These are phyloP conservation scores for Arxiozyma slooffiae DNA, from an alignment of 1,139 yeast species.

Conservation along the genomic window DNA sequence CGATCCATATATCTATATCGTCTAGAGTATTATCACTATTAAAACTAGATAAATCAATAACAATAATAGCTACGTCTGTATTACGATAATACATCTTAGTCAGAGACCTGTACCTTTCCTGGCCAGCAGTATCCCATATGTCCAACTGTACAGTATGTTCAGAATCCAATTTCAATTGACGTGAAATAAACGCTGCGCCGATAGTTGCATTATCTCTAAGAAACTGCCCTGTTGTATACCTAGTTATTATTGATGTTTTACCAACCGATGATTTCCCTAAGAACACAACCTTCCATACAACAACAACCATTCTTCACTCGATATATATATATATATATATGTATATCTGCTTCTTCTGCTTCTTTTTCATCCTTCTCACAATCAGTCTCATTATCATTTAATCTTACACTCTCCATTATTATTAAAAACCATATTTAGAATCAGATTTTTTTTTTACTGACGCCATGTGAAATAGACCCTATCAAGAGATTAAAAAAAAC, in stretches of 20 bases:
- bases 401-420: neutral
- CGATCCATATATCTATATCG: constrained; percentile 90
- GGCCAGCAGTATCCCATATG: constrained; percentile 87
- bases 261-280: constrained; percentile 96
- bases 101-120: constrained; percentile 66
- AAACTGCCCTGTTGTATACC: constrained; percentile 86
- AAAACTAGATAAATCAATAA: constrained; percentile 53
- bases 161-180: constrained; percentile 55
- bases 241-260: constrained; percentile 75
- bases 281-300: constrained; percentile 44
- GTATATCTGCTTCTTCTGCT: too few relatives aligned
- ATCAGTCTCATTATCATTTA: neutral
- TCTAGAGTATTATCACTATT: constrained; percentile 47
- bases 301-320: neutral
- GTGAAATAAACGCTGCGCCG: constrained; percentile 94
- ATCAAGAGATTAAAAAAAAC: too few relatives aligned
- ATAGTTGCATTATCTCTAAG: constrained; percentile 91
- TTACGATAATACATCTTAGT: constrained; percentile 85
- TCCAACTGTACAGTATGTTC: constrained; percentile 55
- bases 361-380: too few relatives aligned
- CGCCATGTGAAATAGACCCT: neutral
- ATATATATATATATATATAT: neutral
- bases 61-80: constrained; percentile 74
- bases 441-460: neutral
- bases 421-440: neutral